Percentiles rank a stretch among this genome's conserved stretches.
Evolutionary conservation across 169 alveolate genomes (phyloP).

Genomic region (Amoebophrya sp.): DNA sequence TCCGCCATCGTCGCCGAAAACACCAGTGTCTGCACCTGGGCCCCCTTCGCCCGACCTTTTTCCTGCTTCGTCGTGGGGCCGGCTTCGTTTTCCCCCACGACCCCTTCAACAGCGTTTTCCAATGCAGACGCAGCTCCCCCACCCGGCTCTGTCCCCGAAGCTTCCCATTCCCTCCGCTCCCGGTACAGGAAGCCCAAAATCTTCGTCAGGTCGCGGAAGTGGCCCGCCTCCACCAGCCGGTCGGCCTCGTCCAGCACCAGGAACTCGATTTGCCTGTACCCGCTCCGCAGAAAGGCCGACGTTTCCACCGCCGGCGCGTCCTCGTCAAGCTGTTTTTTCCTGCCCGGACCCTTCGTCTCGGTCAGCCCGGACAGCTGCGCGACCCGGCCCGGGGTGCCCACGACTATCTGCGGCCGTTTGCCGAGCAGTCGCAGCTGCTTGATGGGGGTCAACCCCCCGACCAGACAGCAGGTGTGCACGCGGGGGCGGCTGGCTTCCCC

Average conservation of each 20-base stretch:
- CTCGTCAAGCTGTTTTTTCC: not conserved
- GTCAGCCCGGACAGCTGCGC: not conserved
- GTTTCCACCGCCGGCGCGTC: not conserved
- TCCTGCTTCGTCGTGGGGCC: not conserved
- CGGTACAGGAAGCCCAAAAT: slow-evolving; percentile 49
- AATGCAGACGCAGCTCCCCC: no score
- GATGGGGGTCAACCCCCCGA: slow-evolving; percentile 92
- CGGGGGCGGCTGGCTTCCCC: no score
- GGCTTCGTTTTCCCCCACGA: not conserved
- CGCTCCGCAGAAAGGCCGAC: not conserved
- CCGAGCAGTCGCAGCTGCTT: slow-evolving; percentile 78
- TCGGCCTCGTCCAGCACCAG: slow-evolving; percentile 65
- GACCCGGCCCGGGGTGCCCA: slow-evolving; percentile 96
- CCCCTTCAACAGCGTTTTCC: no score
- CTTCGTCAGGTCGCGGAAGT: slow-evolving; percentile 44
- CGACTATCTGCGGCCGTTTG: slow-evolving; percentile 80
- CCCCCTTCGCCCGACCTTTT: not conserved
- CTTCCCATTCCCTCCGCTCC: no score
- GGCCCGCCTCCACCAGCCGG: slow-evolving; percentile 53
- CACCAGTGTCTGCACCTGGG: slow-evolving; percentile 10
- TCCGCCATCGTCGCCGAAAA: slow-evolving; percentile 5
- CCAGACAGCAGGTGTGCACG: slow-evolving; percentile 43
- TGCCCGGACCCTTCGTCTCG: no score
- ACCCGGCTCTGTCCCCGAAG: no score
- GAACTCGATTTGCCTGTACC: not conserved